Base-by-base conservation (phyloP, 805 yeast genomes). In the Starmerella sirachaensis region DNA sequence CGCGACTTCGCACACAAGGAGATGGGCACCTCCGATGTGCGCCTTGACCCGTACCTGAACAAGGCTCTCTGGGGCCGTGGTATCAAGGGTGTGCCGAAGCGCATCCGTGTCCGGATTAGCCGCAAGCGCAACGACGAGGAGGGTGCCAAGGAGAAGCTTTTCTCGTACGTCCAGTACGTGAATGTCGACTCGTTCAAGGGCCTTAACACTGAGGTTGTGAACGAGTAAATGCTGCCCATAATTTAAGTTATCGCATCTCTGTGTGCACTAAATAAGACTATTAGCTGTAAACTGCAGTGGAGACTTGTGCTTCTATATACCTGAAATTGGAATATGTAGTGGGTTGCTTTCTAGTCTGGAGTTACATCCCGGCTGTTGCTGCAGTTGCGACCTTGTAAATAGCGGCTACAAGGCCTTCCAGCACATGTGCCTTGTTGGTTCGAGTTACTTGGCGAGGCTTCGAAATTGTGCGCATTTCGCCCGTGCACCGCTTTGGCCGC, bases 71-170 rank as follows among this genome's bases (percentile, higher is more conserved):
- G 98, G 98, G 80, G 83, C 71, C 86, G 94, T 76, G 98, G 98
- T 76, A 78, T 91, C 73, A 85, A 86, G 77, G 96, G 96, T 75
- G 93, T 84, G 63, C 94, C 94, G 67, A 74, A 72, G 84, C 86
- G 95, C 78, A 66, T 91, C 70, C 86, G 98, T 76, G 76, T 91
- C 67, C 86, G 95, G 76, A 86, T 91, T 72, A 85, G 97, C 52
- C 81, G 94, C 79, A 91, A 80, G 86, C 84, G 97, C 77, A 91
- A 91, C 76, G 96, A 91, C 70, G 98, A 91, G 76, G 98, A 91
- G 76, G 88, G 84, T 66, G 96, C 98, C 63, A 80, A 79, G 78
- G 86, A 84, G 74, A 84, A 86, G 68, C 78, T 91, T 68, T 91
- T 83, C 76, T 85, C 97, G 56, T 86, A 74, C 70, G 98, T 91